Percentiles rank a stretch among this genome's conserved stretches.
Conservation (phyloP, 2,329 filamentous ascomycete genomes). For the Metarhizium sp. region DNA sequence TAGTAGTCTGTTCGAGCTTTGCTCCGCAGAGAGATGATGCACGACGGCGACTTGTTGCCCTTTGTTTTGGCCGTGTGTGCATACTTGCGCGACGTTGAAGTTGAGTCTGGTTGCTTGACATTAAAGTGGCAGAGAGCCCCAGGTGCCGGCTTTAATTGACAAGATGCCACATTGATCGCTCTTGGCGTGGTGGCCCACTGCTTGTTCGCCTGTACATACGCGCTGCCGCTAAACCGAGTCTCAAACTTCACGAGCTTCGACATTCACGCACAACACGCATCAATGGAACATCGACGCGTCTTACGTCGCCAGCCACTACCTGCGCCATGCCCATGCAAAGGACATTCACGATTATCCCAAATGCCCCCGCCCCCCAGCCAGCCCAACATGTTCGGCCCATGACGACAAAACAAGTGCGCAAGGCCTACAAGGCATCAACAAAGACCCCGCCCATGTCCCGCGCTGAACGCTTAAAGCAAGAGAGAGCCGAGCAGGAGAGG, state of each 20-base stretch:
- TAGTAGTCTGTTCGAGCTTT: no score
- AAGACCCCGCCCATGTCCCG: slow-evolving; percentile 27
- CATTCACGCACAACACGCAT: background rate
- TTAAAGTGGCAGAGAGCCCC: no score
- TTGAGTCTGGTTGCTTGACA: no score
- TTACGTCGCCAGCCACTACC: background rate
- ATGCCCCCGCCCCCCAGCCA: slow-evolving; percentile 10
- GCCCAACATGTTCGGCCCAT: slow-evolving; percentile 16
- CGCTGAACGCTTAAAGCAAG: slow-evolving; percentile 28
- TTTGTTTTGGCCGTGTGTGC: no score
- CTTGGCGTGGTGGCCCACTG: no score
- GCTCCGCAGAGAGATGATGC: no score
- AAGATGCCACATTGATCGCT: no score
- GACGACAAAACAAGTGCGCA: slow-evolving; percentile 32
- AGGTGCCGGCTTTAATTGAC: no score
- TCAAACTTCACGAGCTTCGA: background rate
- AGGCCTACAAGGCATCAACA: slow-evolving; percentile 27
- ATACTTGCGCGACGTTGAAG: no score
- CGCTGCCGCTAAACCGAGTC: no score
- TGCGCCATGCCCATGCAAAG: slow-evolving; percentile 28
- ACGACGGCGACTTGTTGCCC: no score
- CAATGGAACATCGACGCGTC: background rate
- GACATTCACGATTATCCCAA: slow-evolving; percentile 35
- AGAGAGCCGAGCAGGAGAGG: slow-evolving; percentile 43
- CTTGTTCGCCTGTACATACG: no score